Conservation (phyloP, 306 rosid genomes). For the Cucurbita pepo region DNA sequence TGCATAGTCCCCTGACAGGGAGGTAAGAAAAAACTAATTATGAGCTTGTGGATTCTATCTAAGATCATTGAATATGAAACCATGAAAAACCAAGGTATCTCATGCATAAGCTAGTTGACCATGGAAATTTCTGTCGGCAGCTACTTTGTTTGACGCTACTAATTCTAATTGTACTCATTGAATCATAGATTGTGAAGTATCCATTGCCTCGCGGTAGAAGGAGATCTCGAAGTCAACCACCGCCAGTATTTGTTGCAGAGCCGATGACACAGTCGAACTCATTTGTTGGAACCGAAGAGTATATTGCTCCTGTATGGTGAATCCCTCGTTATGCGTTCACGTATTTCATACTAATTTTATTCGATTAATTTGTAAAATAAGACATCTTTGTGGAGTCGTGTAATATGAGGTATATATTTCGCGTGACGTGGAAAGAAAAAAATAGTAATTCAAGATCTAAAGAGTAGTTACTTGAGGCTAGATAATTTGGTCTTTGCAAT, state of each 20-base stretch:
- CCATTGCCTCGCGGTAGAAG: constrained; percentile 30
- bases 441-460: not conserved
- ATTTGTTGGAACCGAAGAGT: constrained; percentile 98
- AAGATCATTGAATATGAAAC: not conserved
- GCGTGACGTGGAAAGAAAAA: not conserved
- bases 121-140: not conserved
- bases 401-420: not conserved
- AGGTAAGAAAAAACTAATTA: not conserved
- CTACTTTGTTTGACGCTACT: not conserved
- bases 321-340: constrained; percentile 8
- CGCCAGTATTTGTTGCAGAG: constrained; percentile 78
- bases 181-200: constrained; percentile 36
- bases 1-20: not conserved
- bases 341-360: not conserved
- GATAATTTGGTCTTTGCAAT: not conserved
- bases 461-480: not conserved
- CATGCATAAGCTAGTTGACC: not conserved
- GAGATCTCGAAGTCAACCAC: constrained; percentile 58
- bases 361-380: not conserved
- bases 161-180: not conserved
- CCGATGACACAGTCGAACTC: constrained; percentile 75
- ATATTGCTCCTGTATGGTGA: constrained; percentile 93
- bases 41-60: not conserved
- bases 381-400: not conserved
- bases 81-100: not conserved